Evolutionary conservation across 306 rosid species (phyloP).

Genomic region (Dryas octopetala): DNA sequence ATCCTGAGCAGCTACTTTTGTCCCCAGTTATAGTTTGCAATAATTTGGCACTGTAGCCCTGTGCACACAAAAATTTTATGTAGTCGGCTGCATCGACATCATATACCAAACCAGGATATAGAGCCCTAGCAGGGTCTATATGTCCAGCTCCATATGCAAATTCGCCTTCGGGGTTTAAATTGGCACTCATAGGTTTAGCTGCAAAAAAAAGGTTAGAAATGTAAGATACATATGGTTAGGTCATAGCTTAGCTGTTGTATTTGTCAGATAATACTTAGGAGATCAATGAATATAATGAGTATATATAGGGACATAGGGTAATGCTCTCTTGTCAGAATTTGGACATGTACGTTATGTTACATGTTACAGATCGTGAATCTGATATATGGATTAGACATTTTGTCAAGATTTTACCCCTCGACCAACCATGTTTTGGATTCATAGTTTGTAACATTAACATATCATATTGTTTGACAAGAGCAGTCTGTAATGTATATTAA

Average conservation of each 20-base stretch:
- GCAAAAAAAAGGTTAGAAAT: constrained; percentile 7
- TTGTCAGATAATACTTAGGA: too few relatives aligned
- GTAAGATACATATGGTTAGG: neutral
- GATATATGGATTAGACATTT: too few relatives aligned
- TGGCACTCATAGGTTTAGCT: constrained; percentile 35
- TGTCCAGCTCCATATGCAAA: constrained; percentile 52
- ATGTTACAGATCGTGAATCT: too few relatives aligned
- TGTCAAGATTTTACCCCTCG: too few relatives aligned
- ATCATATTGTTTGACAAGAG: neutral
- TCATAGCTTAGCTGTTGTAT: neutral
- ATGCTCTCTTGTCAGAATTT: too few relatives aligned
- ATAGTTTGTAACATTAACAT: too few relatives aligned
- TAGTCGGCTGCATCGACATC: constrained; percentile 34
- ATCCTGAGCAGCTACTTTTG: constrained; percentile 27
- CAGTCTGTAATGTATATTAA: too few relatives aligned
- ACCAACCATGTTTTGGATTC: too few relatives aligned
- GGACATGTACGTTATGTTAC: too few relatives aligned
- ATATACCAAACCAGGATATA: constrained; percentile 48
- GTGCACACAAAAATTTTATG: constrained; percentile 21
- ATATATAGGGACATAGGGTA: too few relatives aligned
- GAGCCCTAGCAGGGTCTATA: constrained; percentile 39
- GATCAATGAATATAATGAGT: too few relatives aligned
- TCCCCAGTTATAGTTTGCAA: constrained; percentile 34
- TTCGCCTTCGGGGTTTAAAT: constrained; percentile 26
- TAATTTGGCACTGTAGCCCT: constrained; percentile 29